Percentiles rank a stretch among this genome's conserved stretches.
Evolutionary conservation across 306 rosid genomes (phyloP).

Genomic region (Acacia confusa): DNA sequence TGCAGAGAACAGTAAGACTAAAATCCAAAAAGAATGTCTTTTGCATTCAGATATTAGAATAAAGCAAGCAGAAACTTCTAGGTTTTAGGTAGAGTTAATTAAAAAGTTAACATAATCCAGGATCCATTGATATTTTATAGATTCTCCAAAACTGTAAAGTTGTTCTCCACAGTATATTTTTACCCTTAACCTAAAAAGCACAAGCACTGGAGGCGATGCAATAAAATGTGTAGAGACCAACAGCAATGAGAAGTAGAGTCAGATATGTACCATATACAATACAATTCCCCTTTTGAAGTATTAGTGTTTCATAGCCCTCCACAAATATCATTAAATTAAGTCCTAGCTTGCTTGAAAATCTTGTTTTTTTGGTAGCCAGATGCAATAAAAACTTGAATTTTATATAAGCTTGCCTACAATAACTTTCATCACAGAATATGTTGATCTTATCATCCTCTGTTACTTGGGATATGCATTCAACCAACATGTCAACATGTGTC

Average conservation of each 20-base stretch:
- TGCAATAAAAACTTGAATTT: background rate
- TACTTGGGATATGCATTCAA: conserved; percentile 17
- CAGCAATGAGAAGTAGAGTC: background rate
- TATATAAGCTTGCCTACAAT: conserved; percentile 24
- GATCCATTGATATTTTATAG: background rate
- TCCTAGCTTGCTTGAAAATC: background rate
- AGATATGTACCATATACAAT: background rate
- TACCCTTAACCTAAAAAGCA: background rate
- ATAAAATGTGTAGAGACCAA: background rate
- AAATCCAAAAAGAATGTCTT: background rate
- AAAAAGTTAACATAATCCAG: background rate
- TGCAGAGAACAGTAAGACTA: conserved; percentile 2
- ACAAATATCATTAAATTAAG: background rate
- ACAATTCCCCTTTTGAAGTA: background rate
- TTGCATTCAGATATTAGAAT: background rate
- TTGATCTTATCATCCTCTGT: background rate
- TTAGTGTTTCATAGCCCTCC: background rate
- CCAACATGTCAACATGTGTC: conserved; percentile 5
- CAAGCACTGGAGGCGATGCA: too few relatives aligned
- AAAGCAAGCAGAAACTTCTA: background rate
- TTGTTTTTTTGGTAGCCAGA: background rate
- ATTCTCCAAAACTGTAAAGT: too few relatives aligned
- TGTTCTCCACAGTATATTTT: background rate
- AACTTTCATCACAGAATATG: conserved; percentile 27
- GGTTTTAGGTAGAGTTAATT: background rate